Evolutionary conservation across 495 filamentous ascomycete species (phyloP).

Genomic region (Xeromyces bisporus): DNA sequence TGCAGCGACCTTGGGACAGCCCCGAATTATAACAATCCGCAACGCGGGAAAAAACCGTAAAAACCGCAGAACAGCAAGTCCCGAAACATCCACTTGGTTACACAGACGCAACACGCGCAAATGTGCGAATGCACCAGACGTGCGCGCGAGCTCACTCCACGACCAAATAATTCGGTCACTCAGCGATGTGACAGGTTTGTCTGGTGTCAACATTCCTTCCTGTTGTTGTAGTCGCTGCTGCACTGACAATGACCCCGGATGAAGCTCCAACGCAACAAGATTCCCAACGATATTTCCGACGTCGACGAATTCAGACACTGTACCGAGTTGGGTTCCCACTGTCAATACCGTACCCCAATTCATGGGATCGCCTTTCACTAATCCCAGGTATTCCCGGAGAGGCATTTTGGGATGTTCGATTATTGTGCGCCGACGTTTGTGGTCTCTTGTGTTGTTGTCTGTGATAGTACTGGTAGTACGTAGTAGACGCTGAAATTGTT

Average conservation of each 20-base stretch:
- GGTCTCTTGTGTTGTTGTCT: too few relatives aligned
- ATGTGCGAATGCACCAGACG: constrained; percentile 14
- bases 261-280: constrained; percentile 22
- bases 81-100: constrained; percentile 13
- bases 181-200: constrained; percentile 6
- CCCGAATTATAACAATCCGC: constrained; percentile 10
- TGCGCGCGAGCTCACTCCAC: constrained; percentile 20
- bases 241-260: constrained; percentile 2
- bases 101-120: constrained; percentile 19
- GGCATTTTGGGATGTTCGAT: constrained; percentile 10
- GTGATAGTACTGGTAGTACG: too few relatives aligned
- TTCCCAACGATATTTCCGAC: constrained; percentile 17
- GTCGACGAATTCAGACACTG: constrained; percentile 17
- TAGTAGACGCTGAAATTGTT: constrained; percentile 11
- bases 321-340: constrained; percentile 10
- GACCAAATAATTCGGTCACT: constrained; percentile 21
- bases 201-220: too few relatives aligned
- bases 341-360: constrained; percentile 19
- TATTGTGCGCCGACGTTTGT: constrained; percentile 8
- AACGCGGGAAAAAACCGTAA: constrained; percentile 16
- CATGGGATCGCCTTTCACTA: constrained; percentile 13
- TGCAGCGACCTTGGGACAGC: constrained; percentile 8
- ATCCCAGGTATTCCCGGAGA: constrained; percentile 16
- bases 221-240: neutral
- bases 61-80: constrained; percentile 7